Conservation (phyloP, 768 basidiomycete species). For the Nidularia sp. region DNA sequence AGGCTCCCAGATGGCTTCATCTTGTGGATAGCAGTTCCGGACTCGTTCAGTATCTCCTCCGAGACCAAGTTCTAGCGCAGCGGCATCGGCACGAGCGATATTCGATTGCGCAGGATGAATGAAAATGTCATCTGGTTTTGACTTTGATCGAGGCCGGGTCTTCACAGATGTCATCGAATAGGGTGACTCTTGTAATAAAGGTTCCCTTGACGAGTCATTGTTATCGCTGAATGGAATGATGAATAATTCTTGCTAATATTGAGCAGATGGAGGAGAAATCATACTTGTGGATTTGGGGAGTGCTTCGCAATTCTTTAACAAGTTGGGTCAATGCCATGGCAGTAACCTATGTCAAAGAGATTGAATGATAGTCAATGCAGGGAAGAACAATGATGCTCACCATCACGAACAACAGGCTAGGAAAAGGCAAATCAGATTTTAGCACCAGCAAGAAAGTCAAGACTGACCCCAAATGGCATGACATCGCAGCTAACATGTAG, state of each 20-base stretch:
- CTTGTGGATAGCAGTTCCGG: constrained; percentile 26
- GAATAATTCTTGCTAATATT: neutral
- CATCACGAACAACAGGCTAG: constrained; percentile 45
- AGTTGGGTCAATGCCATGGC: constrained; percentile 58
- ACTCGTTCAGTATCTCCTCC: constrained; percentile 45
- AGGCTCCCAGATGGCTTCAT: constrained; percentile 39
- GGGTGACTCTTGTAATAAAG: constrained; percentile 13
- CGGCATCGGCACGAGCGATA: constrained; percentile 61
- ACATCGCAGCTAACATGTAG: constrained; percentile 76
- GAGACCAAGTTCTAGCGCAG: constrained; percentile 51
- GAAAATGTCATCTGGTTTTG: constrained; percentile 55
- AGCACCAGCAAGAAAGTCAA: neutral
- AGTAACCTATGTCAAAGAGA: constrained; percentile 36
- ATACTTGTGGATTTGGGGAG: constrained; percentile 15
- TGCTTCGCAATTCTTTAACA: constrained; percentile 35
- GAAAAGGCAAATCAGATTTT: neutral
- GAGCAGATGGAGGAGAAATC: neutral
- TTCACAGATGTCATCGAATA: constrained; percentile 10
- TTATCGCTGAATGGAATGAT: neutral
- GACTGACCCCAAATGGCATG: constrained; percentile 64
- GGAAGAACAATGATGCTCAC: constrained; percentile 24
- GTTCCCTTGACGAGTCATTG: constrained; percentile 3
- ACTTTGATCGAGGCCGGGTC: constrained; percentile 41
- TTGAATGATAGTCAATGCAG: neutral
- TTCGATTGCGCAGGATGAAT: constrained; percentile 65